These are phyloP conservation scores for Zymoseptoria tritici DNA, from an alignment of 2,329 filamentous ascomycete genomes.

Conservation along the genomic window DNA sequence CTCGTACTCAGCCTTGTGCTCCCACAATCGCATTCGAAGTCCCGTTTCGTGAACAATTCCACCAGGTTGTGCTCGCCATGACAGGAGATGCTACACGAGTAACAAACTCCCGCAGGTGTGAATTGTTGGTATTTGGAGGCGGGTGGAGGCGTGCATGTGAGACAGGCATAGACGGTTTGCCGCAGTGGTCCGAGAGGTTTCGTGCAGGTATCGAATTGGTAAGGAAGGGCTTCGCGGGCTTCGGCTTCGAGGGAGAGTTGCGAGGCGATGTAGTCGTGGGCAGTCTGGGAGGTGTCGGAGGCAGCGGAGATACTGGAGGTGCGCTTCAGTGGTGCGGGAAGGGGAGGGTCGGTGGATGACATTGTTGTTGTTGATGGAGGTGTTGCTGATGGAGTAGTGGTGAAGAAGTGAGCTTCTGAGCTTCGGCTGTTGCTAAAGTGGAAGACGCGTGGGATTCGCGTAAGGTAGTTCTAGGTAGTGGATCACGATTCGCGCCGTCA, in stretches of 20 bases:
- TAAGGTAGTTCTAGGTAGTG: background rate
- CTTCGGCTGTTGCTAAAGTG: background rate
- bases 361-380: background rate
- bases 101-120: constrained; percentile 78
- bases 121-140: constrained; percentile 54
- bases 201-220: constrained; percentile 91
- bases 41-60: constrained; percentile 90
- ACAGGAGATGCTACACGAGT: constrained; percentile 92
- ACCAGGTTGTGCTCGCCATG: constrained; percentile 93
- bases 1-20: constrained; percentile 65
- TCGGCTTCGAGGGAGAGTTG: constrained; percentile 91
- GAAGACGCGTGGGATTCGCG: background rate
- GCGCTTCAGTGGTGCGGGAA: background rate
- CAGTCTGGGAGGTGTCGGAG: constrained; percentile 48
- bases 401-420: background rate
- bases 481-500: background rate
- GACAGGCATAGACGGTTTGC: constrained; percentile 82
- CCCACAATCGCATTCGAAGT: constrained; percentile 95
- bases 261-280: constrained; percentile 66
- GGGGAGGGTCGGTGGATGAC: background rate
- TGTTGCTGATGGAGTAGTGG: background rate
- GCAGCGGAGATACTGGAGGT: constrained; percentile 12
- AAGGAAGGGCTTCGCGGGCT: constrained; percentile 88
- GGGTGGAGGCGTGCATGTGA: constrained; percentile 85
- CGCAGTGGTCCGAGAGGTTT: constrained; percentile 80